Evolutionary conservation across 768 basidiomycete genomes (phyloP), one percentile per base, ranked within the genome.

Genomic region (Stropharia rugosoannulata): DNA sequence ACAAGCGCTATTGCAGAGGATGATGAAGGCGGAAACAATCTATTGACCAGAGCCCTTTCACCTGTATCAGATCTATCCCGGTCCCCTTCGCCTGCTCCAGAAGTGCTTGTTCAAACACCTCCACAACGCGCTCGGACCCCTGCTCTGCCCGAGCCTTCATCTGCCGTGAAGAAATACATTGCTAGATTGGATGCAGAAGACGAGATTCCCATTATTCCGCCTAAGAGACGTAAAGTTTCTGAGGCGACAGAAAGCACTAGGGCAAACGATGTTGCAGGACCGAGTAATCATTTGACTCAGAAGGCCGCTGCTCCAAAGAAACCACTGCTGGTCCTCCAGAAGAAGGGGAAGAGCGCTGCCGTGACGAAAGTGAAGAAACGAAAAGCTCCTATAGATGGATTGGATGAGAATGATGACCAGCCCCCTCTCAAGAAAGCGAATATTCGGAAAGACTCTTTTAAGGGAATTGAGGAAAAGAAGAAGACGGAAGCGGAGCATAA

Each of bases 391-490:
- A 22, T 42, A 29, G 29, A 51, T 5, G 55, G 48, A 15, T 62
- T 57, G 27, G 69, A 67, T 22, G 62, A 61, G 2, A 57, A 57
- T 10, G 48, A 50, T 0, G 56, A 53, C 13, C 53, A 62, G 12
- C 72, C 69, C 40, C 73, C 73, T 3, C 54, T 73, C 58, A 74
- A 74, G 60, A 55, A 63, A 22, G 72, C 66, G 1, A 60, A 60
- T 50, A 47, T 60, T 32, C 59, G 62, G 12, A 41, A 43, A 36
- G 55, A 53, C 13, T 32, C 29, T 32, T 32, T 10, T 32, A 32
- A 32, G 29, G 29, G 29, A 32, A 32, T 32, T 32, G 29, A 32
- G 29, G 3, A 32, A 4, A 32, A 32, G 29, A 35, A 48, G 36
- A 48, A 48, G 29, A 40, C 36, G 16, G 3, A 32, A 10, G 22